Base-by-base conservation (phyloP, 306 rosid genomes). In the Astragalus glycyphyllos region DNA sequence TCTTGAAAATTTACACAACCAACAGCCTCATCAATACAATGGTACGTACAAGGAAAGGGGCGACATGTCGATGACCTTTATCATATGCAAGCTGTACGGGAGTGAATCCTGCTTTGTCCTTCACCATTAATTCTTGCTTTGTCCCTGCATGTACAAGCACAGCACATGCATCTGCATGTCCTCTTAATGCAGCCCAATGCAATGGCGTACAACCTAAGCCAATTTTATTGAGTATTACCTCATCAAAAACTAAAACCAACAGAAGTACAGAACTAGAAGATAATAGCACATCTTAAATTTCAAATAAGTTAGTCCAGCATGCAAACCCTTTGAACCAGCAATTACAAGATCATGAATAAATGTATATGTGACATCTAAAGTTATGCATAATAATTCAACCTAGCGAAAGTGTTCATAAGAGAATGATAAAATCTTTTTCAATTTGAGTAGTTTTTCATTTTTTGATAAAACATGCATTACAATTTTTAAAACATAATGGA, bases 21-120 rank as follows among this genome's bases (percentile, higher is more conserved):
- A 65, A 58, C 49, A 54, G 66, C 74, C 66, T 78, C 76, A 76
- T 76, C 62, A 73, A 77, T 81, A 67, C 72, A 75, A 76, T 56
- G 65, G 71, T 84, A 90, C 98, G 77, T 90, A 94, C 98, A 81
- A 94, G 96, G 86, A 94, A 82, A 82, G 82, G 84, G 65, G 96
- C 88, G 82, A 90, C 91, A 79, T 81, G 89, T 82, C 85, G 95
- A 83, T 90, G 97, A 94, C 97, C 98, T 80, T 90, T 90, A 83
- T 90, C 95, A 70, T 83, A 76, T 32, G 98, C 98, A 69, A 94
- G 88, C 83, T 90, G 97, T 71, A 80, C 78, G 78, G 98, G 98
- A 50, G 92, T 94, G 73, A 80, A 79, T 53, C 96, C 98, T 54
- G 87, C 84, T 77, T 90, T 90, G 68, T 94, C 98, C 71, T 87